Conservation (phyloP, 2,329 filamentous ascomycete species). For the Diaporthe citri region DNA sequence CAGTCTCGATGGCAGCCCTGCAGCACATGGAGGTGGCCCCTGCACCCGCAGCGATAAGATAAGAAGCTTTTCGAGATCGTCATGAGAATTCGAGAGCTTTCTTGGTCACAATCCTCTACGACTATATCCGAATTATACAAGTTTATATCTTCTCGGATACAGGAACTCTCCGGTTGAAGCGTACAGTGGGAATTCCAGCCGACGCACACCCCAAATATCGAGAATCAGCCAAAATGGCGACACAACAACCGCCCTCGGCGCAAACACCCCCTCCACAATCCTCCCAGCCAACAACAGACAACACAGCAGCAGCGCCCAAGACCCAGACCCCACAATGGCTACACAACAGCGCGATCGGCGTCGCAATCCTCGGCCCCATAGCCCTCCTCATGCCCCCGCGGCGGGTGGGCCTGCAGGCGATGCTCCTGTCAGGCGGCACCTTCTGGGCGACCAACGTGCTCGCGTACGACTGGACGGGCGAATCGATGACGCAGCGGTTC, state of each 20-base stretch:
- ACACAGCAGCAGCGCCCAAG: conserved; percentile 20
- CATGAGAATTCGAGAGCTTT: conserved; percentile 12
- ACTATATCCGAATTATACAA: neutral
- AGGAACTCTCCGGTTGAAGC: neutral
- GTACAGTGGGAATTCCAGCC: neutral
- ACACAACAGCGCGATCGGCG: conserved; percentile 62
- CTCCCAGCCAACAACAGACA: neutral
- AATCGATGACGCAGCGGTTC: conserved; percentile 63
- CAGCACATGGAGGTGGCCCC: neutral
- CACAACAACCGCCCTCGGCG: conserved; percentile 34
- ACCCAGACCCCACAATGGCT: conserved; percentile 50
- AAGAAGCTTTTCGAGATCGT: conserved; percentile 35
- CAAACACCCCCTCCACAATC: conserved; percentile 26
- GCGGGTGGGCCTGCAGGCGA: conserved; percentile 63
- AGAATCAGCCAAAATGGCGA: conserved; percentile 28
- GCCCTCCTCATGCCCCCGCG: conserved; percentile 66
- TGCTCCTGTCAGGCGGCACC: conserved; percentile 62
- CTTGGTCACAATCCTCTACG: neutral
- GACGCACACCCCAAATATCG: neutral
- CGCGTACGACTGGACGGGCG: conserved; percentile 67
- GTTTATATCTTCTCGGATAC: neutral
- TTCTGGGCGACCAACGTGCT: conserved; percentile 69
- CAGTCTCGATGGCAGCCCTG: neutral
- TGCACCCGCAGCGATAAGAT: conserved; percentile 36
- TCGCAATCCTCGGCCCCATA: conserved; percentile 61